Evolutionary conservation across 345 rosid species (phyloP).

Genomic region (Populus deltoides): DNA sequence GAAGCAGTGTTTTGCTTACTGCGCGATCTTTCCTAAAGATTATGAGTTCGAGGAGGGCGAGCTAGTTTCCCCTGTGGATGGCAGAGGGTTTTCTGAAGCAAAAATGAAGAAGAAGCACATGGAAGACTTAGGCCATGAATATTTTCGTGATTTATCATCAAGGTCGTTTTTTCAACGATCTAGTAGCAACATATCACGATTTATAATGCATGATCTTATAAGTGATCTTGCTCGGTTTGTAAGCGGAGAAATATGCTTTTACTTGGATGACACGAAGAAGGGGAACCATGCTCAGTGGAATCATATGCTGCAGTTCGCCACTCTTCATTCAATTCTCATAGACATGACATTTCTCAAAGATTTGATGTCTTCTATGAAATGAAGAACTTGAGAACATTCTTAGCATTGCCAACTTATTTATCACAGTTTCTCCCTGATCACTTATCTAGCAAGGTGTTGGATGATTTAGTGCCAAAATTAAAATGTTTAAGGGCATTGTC

Average conservation of each 20-base stretch:
- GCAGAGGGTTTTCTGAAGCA: no score
- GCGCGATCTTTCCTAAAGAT: background rate
- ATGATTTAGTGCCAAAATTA: constrained; percentile 10
- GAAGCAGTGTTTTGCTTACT: background rate
- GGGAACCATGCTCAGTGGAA: no score
- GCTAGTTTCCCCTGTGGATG: no score
- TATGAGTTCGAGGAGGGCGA: background rate
- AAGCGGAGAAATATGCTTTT: background rate
- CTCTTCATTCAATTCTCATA: background rate
- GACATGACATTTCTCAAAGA: background rate
- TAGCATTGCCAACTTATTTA: background rate
- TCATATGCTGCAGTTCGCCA: constrained; percentile 5
- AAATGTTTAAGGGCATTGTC: constrained; percentile 10
- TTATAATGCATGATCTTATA: background rate
- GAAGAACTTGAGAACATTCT: constrained; percentile 8
- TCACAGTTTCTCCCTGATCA: no score
- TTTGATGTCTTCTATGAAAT: constrained; percentile 3
- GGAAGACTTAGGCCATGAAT: no score
- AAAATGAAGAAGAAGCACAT: no score
- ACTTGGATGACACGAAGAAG: no score
- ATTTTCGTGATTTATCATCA: no score
- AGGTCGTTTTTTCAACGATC: background rate
- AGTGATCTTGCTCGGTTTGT: background rate
- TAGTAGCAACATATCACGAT: background rate
- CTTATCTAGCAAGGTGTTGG: constrained; percentile 1